phyloP scores from a whole-genome alignment of 306 rosid species.

The Dryas drummondii region DNA sequence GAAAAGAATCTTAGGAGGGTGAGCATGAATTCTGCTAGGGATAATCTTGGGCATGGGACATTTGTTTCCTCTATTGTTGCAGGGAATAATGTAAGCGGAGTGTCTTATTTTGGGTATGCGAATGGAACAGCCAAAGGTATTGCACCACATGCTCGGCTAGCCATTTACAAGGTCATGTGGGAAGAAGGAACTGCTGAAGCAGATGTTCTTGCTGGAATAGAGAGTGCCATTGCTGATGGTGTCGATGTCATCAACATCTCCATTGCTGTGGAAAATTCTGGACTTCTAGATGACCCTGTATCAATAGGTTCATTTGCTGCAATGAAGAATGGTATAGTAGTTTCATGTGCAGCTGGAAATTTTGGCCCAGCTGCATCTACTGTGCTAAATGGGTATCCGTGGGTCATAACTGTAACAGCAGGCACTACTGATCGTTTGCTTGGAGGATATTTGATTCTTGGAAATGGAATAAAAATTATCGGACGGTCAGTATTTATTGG shows the following conservation, averaged over 20 bases:
- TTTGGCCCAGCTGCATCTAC: not conserved
- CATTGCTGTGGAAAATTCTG: not conserved
- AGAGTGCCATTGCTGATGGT: not conserved
- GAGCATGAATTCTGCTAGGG: too few relatives aligned
- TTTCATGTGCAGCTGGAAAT: conserved; percentile 33
- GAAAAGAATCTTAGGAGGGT: too few relatives aligned
- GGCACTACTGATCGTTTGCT: not conserved
- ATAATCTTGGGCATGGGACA: conserved; percentile 1
- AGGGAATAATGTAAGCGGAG: not conserved
- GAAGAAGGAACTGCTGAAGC: not conserved
- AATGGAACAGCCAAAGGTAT: not conserved
- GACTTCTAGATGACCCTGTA: not conserved
- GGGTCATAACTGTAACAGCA: conserved; percentile 26
- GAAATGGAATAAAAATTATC: not conserved
- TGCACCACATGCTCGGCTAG: too few relatives aligned
- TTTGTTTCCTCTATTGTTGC: not conserved
- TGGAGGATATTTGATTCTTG: not conserved
- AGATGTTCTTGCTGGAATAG: not conserved
- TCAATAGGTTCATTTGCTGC: conserved; percentile 22
- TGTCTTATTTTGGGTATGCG: conserved; percentile 10
- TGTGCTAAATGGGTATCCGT: conserved; percentile 28
- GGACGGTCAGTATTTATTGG: conserved; percentile 5
- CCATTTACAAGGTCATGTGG: too few relatives aligned
- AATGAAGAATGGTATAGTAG: conserved; percentile 32
- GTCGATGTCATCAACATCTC: conserved; percentile 1